A percentile compares a stretch with the other conserved stretches of the same genome.
These are phyloP conservation scores for Lactuca saligna DNA, from an alignment of 129 eudicot genomes.

Conservation along the genomic window DNA sequence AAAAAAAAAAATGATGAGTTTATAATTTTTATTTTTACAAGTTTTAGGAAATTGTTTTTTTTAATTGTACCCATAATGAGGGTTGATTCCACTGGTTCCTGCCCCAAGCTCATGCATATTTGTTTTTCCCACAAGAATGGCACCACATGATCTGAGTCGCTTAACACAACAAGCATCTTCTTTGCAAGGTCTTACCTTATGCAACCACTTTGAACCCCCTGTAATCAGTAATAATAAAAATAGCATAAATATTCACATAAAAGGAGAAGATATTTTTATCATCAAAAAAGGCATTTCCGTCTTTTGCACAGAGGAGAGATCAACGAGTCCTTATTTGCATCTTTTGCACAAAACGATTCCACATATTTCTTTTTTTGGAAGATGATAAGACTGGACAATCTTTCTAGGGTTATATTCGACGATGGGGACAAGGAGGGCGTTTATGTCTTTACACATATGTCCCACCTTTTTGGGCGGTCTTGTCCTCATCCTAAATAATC, in stretches of 20 bases:
- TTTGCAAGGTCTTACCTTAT: conserved; percentile 65
- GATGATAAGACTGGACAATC: too few species aligned
- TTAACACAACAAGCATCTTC: conserved; percentile 82
- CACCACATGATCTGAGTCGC: conserved; percentile 80
- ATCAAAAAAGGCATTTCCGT: too few species aligned
- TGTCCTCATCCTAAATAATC: too few species aligned
- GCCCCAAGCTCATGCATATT: conserved; percentile 99
- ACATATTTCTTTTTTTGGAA: too few species aligned
- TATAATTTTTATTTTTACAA: neutral
- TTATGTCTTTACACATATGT: too few species aligned
- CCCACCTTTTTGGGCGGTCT: too few species aligned
- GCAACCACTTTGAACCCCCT: conserved; percentile 98
- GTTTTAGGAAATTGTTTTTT: neutral
- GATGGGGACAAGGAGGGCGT: too few species aligned
- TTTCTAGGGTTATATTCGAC: too few species aligned
- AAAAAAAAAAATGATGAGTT: neutral
- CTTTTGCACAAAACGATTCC: too few species aligned
- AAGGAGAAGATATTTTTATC: neutral
- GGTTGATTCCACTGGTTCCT: conserved; percentile 94
- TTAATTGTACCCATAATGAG: conserved; percentile 77
- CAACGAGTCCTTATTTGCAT: too few species aligned
- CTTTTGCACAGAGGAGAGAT: too few species aligned
- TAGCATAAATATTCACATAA: neutral
- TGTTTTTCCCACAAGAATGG: conserved; percentile 88
- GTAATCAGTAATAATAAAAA: conserved; percentile 3